Conservation (phyloP, 306 rosid genomes). For the Elaeagnus macrophylla region DNA sequence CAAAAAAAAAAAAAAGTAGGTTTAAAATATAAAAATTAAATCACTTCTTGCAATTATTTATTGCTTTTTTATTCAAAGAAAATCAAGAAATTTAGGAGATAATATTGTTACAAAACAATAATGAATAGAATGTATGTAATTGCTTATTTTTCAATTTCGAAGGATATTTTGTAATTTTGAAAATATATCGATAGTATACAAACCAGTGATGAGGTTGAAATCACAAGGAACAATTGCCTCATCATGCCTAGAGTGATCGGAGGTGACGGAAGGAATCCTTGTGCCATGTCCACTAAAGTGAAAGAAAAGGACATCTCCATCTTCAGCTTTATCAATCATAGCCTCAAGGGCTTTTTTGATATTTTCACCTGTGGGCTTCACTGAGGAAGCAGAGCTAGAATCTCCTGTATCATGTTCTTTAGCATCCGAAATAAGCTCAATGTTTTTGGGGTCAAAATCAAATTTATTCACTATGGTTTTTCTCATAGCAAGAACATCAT, state of each 20-base stretch:
- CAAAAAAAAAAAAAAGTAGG: no score
- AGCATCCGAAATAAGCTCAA: slow-evolving; percentile 57
- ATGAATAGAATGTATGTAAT: no score
- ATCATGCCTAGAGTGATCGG: slow-evolving; percentile 40
- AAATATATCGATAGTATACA: background rate
- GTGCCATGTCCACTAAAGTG: slow-evolving; percentile 98
- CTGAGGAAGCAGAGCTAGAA: slow-evolving; percentile 3
- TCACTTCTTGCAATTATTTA: no score
- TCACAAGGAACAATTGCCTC: slow-evolving; percentile 98
- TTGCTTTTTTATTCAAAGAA: no score
- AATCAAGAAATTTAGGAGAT: no score
- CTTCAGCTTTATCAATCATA: slow-evolving; percentile 50
- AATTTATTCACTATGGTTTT: slow-evolving; percentile 40
- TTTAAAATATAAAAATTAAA: no score
- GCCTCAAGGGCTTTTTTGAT: slow-evolving; percentile 43
- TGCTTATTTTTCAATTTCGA: background rate
- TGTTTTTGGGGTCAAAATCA: slow-evolving; percentile 32
- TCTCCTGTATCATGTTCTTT: background rate
- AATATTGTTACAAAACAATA: no score
- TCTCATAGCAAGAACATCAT: slow-evolving; percentile 67
- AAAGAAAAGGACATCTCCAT: slow-evolving; percentile 72
- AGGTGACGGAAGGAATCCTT: slow-evolving; percentile 53
- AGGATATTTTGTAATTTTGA: background rate
- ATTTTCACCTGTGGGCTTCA: slow-evolving; percentile 70
- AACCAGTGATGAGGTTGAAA: slow-evolving; percentile 89